Base-by-base conservation (phyloP, 371 early-diverging fungal species). In the Zopfochytrium polystomum region DNA sequence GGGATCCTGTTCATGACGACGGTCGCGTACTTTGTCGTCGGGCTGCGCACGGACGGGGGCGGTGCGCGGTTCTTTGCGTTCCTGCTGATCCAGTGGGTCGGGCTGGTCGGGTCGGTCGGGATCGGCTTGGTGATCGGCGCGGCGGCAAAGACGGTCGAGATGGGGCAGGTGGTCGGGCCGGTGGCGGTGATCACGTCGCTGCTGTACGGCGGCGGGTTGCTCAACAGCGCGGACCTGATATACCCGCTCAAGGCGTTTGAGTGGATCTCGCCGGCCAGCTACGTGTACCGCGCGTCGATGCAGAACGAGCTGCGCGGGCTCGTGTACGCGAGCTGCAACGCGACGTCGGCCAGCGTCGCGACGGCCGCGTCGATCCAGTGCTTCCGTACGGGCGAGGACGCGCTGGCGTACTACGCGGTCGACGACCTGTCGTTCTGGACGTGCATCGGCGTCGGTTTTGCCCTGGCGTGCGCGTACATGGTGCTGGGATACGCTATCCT, bases 81-180 rank as follows among this genome's bases (percentile, higher is more conserved):
- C n/a, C n/a, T n/a, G n/a, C n/a, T n/a, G n/a, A 42, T 42, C 42
- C 42, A 42, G 26, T 31, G 35, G 55, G 43, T 63, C 6, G 42
- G 56, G 15, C 48, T 71, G 3, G 60, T 78, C n/a, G 59, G 55
- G 18, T 55, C 67, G 1, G 45, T 78, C 1, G 65, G 68, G 1
- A 60, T 78, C 46, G 66, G 74, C 9, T 61, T 78, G 55, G 63
- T 74, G 9, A 58, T 77, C 43, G 62, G 71, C 11, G 62, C 70
- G 54, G 45, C 62, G 9, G 60, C 70, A 22, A 43, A 49, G 52
- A 63, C 62, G 1, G 64, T 80, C 22, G 65, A 78, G 27, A 23
- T 74, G 56, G 74, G 79, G 2, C 78, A 79, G 50, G 70, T 79
- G 6, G 48, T 80, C n/a, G 72, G 70, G 1, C 70, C 79, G 18